Percentiles rank a stretch among this genome's conserved stretches.
phyloP scores from a whole-genome alignment of 768 basidiomycete genomes.

The Podaxis sp. region DNA sequence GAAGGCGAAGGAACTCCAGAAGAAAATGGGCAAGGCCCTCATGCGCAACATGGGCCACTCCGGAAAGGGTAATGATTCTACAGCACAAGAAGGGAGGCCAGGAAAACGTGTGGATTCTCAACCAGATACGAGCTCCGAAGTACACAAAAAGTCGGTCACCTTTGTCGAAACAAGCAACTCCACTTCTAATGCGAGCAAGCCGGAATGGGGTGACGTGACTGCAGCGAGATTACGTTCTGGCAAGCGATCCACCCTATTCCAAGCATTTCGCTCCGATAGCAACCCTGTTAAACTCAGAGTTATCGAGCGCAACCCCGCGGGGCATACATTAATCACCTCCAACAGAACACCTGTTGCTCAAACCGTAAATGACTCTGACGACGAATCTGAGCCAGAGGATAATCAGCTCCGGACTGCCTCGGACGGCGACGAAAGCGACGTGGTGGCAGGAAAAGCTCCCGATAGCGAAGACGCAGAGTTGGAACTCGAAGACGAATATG shows the following conservation, averaged over 20 bases:
- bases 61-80: conserved; percentile 34
- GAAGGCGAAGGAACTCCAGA: conserved; percentile 56
- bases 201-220: conserved; percentile 55
- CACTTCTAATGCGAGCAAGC: conserved; percentile 16
- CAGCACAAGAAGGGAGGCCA: conserved; percentile 29
- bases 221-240: conserved; percentile 45
- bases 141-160: conserved; percentile 59
- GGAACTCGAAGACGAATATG: conserved; percentile 48
- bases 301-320: conserved; percentile 57
- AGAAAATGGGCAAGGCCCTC: conserved; percentile 76
- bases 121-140: conserved; percentile 23
- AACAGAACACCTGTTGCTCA: conserved; percentile 17
- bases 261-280: conserved; percentile 31
- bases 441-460: conserved; percentile 18
- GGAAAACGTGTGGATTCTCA: conserved; percentile 26
- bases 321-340: conserved; percentile 17
- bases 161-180: conserved; percentile 47
- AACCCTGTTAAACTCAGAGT: conserved; percentile 67
- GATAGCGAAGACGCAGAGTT: conserved; percentile 29
- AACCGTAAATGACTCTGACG: conserved; percentile 57
- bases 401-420: conserved; percentile 1
- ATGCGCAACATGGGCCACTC: conserved; percentile 43
- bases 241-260: conserved; percentile 34
- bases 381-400: conserved; percentile 52
- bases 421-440: conserved; percentile 28